Evolutionary conservation across 2,329 filamentous ascomycete genomes (phyloP).

Genomic region (Claviceps purpurea): DNA sequence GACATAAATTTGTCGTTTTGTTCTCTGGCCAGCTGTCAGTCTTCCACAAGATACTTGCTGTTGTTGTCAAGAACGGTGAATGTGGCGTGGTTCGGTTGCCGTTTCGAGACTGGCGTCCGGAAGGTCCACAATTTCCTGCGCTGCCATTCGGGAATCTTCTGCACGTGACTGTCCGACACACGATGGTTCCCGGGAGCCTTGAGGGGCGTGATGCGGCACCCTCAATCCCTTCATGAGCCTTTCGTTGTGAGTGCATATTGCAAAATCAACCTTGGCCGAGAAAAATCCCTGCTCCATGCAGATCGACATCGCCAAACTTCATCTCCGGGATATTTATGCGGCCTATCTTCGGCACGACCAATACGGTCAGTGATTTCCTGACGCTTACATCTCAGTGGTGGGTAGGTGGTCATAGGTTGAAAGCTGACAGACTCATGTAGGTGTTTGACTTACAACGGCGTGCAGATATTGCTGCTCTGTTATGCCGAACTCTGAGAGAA

Average conservation of each 20-base stretch:
- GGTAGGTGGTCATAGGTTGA: slow-evolving; percentile 2
- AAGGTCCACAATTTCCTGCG: slow-evolving; percentile 8
- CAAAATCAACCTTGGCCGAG: slow-evolving; percentile 7
- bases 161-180: slow-evolving; percentile 12
- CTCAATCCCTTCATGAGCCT: slow-evolving; percentile 13
- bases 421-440: slow-evolving; percentile 6
- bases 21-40: background rate
- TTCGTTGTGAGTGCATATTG: slow-evolving; percentile 9
- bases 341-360: background rate
- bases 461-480: background rate
- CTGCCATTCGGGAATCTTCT: slow-evolving; percentile 2
- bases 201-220: slow-evolving; percentile 13
- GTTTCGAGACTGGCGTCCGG: slow-evolving; percentile 4
- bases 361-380: slow-evolving; percentile 8
- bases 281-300: background rate
- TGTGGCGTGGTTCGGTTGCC: background rate
- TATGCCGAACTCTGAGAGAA: slow-evolving; percentile 1
- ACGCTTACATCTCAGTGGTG: slow-evolving; percentile 7
- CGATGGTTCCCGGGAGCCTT: slow-evolving; percentile 9
- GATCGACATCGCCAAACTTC: background rate
- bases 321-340: background rate
- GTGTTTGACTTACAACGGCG: background rate
- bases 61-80: background rate
- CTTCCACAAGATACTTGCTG: background rate
- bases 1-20: background rate